Evolutionary conservation across 768 basidiomycete species (phyloP).

Genomic region (Naganishia onofrii): DNA sequence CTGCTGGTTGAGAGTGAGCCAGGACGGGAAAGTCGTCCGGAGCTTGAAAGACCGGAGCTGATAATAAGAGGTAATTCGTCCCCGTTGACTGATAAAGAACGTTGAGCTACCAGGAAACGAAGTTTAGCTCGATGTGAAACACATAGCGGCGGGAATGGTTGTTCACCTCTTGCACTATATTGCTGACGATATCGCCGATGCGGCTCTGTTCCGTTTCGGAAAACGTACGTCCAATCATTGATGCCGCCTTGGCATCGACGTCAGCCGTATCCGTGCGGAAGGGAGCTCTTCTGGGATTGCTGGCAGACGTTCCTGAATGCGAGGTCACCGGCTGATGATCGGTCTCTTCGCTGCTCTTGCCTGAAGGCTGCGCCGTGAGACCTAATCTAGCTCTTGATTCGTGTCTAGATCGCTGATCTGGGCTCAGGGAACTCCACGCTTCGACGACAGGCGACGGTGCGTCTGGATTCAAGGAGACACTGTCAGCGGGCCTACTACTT

Average conservation of each 20-base stretch:
- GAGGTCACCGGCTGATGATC: not conserved
- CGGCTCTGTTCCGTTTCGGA: conserved; percentile 13
- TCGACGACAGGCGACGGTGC: conserved; percentile 5
- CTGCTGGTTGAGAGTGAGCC: conserved; percentile 24
- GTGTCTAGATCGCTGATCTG: conserved; percentile 3
- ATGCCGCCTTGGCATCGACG: not conserved
- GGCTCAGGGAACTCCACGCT: not conserved
- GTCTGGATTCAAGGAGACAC: not conserved
- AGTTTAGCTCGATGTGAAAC: not conserved
- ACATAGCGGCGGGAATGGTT: not conserved
- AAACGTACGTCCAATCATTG: conserved; percentile 5
- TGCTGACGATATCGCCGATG: conserved; percentile 7
- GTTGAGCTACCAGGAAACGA: conserved; percentile 11
- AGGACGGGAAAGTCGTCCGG: conserved; percentile 28
- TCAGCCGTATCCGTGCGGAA: not conserved
- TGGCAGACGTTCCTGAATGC: not conserved
- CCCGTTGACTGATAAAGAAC: conserved; percentile 11
- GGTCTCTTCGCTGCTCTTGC: not conserved
- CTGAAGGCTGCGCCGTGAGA: not conserved
- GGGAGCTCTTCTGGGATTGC: not conserved
- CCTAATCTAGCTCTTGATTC: conserved; percentile 2
- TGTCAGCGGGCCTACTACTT: not conserved
- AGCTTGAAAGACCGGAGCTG: conserved; percentile 27
- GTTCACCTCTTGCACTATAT: conserved; percentile 23
- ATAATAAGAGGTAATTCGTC: conserved; percentile 33